Conservation (phyloP, 78 protist genomes). For the Pirum gemmata region DNA sequence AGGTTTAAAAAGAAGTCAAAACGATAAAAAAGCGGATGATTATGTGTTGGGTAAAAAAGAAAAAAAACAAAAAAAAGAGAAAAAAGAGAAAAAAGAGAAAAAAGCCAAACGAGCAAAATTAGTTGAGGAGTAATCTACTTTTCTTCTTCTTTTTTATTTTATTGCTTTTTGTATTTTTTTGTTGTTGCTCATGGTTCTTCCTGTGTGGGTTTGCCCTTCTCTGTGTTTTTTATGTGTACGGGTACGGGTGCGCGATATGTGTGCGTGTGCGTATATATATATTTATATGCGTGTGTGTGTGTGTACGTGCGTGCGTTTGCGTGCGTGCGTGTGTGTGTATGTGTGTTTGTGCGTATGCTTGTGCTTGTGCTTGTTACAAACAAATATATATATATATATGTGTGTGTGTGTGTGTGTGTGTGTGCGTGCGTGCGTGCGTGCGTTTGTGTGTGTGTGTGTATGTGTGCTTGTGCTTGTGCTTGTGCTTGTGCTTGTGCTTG, state of each 20-base stretch:
- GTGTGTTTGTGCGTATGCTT: background rate
- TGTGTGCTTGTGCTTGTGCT: no score
- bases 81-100: background rate
- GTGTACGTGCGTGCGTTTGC: background rate
- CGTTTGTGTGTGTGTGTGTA: background rate
- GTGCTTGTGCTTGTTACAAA: no score
- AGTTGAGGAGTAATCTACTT: background rate
- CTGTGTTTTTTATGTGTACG: background rate
- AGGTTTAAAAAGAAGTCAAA: background rate
- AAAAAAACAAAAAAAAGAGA: background rate
- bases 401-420: background rate
- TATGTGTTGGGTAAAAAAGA: background rate
- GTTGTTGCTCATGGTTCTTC: background rate
- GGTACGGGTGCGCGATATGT: background rate
- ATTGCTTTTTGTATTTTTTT: background rate
- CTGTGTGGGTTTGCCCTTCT: background rate
- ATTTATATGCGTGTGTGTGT: background rate
- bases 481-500: no score
- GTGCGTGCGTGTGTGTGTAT: background rate
- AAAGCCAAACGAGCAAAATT: background rate
- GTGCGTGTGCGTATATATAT: background rate
- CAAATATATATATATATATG: background rate
- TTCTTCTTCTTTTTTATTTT: no score
- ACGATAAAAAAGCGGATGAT: background rate
- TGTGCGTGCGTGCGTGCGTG: background rate